Percentiles rank a stretch among this genome's conserved stretches.
Conservation (phyloP, 352 stramenopile species). For the Lagenidium giganteum region DNA sequence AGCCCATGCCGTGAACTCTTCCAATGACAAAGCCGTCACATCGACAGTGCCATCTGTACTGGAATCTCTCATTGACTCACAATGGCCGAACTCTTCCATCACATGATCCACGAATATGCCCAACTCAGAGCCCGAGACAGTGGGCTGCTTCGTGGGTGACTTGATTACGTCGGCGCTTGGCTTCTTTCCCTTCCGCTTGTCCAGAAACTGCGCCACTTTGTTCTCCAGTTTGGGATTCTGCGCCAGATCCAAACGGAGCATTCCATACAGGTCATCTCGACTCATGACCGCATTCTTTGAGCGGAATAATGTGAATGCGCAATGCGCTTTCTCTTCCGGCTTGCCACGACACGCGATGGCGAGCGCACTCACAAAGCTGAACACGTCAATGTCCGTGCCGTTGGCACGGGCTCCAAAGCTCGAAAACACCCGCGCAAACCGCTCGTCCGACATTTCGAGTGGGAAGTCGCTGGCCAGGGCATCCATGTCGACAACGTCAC, state of each 20-base stretch:
- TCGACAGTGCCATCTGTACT: conserved; percentile 19
- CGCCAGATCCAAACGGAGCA: conserved; percentile 77
- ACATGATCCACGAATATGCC: conserved; percentile 75
- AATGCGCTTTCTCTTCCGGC: conserved; percentile 63
- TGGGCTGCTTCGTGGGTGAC: conserved; percentile 32
- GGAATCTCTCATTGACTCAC: conserved; percentile 16
- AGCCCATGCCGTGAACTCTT: conserved; percentile 69
- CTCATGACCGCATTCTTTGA: conserved; percentile 55
- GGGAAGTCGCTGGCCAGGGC: conserved; percentile 74
- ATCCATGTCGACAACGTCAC: conserved; percentile 72
- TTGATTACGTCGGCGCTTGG: conserved; percentile 12
- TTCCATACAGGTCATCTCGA: conserved; percentile 77
- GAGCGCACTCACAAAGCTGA: conserved; percentile 82
- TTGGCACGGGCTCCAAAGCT: conserved; percentile 79
- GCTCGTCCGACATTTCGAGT: conserved; percentile 80
- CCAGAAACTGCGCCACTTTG: conserved; percentile 57
- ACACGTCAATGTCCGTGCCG: conserved; percentile 77
- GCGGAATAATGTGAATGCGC: conserved; percentile 79
- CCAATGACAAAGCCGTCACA: conserved; percentile 43
- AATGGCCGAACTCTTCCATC: conserved; percentile 48
- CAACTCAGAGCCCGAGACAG: conserved; percentile 74
- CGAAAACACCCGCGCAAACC: conserved; percentile 69
- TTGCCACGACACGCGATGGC: conserved; percentile 72
- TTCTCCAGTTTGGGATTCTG: conserved; percentile 69
- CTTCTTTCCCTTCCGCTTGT: conserved; percentile 46